phyloP scores from a whole-genome alignment of 345 rosid species.

The Gossypium thurberi region DNA sequence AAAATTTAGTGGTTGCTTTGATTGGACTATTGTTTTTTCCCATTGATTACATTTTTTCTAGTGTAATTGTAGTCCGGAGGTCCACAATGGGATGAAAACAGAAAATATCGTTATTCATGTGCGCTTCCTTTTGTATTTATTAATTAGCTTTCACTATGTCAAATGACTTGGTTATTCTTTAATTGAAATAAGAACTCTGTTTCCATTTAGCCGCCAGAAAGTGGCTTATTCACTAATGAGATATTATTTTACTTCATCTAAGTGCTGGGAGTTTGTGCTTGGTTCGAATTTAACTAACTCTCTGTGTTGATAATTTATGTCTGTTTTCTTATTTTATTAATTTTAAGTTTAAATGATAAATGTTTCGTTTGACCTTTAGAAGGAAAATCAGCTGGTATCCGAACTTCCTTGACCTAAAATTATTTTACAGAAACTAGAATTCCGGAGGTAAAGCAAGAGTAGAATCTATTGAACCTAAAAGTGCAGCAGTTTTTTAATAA shows the following conservation, averaged over 20 bases:
- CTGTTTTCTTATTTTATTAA: not conserved
- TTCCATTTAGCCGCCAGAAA: not conserved
- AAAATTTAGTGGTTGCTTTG: not conserved
- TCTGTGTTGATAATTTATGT: not conserved
- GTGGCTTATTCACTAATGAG: not conserved
- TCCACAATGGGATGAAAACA: not conserved
- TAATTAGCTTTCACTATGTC: not conserved
- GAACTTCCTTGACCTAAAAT: not conserved
- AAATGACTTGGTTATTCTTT: not conserved
- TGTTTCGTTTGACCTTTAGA: not conserved
- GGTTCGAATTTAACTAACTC: not conserved
- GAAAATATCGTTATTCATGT: not conserved
- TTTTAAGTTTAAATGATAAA: not conserved
- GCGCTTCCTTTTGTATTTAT: not conserved
- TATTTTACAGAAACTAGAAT: not conserved
- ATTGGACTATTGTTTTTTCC: no score
- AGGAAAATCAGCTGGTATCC: not conserved
- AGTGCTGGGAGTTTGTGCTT: not conserved
- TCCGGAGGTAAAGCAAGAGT: not conserved
- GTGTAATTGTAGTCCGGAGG: not conserved
- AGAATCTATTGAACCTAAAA: not conserved
- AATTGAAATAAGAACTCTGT: not conserved
- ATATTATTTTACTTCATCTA: not conserved
- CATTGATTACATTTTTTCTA: not conserved
- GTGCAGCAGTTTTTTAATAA: not conserved